Conservation (phyloP, 2,329 filamentous ascomycete species). For the Verticillium longisporum region DNA sequence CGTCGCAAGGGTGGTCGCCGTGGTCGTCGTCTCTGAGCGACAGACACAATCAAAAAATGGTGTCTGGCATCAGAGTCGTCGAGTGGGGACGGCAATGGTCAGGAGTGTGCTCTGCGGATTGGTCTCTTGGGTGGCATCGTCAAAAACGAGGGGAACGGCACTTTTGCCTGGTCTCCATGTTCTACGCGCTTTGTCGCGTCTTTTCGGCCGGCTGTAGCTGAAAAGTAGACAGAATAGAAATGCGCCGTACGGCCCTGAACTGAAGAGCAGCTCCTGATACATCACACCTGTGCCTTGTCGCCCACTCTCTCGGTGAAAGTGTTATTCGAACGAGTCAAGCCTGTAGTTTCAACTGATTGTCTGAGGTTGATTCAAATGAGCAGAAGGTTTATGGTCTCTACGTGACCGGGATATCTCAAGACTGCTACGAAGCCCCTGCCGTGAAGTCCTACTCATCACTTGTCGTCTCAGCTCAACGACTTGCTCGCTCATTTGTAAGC, state of each 20-base stretch:
- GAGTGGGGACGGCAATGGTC: not conserved
- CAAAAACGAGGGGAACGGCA: conserved; percentile 69
- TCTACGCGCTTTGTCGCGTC: conserved; percentile 25
- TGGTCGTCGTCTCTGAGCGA: conserved; percentile 97
- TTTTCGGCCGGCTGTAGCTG: conserved; percentile 11
- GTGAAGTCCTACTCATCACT: not conserved
- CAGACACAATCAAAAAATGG: conserved; percentile 15
- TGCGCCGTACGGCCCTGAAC: conserved; percentile 13
- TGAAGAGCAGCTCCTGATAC: conserved; percentile 13
- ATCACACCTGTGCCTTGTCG: not conserved
- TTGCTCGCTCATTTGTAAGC: conserved; percentile 27
- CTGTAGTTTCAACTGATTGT: too few relatives aligned
- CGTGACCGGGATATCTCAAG: not conserved
- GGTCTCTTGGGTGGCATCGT: conserved; percentile 56
- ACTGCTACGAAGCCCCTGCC: not conserved
- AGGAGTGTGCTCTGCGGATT: conserved; percentile 34
- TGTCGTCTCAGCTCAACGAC: not conserved
- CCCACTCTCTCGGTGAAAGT: not conserved
- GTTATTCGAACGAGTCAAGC: not conserved
- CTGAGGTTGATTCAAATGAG: too few relatives aligned
- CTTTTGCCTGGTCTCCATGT: conserved; percentile 55
- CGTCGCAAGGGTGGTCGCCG: conserved; percentile 99
- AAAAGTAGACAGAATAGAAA: conserved; percentile 15
- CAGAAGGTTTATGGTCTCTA: not conserved
- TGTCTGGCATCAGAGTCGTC: not conserved